A percentile compares a stretch with the other conserved stretches of the same genome.
Conservation (phyloP, 2,329 filamentous ascomycete genomes). For the Cladosporium oxysporum region DNA sequence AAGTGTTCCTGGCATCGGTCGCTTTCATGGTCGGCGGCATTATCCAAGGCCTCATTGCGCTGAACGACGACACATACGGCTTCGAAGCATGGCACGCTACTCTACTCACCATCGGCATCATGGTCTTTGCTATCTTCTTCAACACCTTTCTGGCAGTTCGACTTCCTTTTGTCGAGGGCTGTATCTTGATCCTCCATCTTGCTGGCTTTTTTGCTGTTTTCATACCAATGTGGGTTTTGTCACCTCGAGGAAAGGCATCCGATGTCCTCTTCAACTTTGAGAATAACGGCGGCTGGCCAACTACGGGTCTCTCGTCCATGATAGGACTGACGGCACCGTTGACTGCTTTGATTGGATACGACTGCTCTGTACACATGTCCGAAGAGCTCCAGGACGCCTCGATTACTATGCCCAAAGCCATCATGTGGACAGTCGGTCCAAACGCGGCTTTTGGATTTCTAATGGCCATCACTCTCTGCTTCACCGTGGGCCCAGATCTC, state of each 20-base stretch:
- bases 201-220: slow-evolving; percentile 40
- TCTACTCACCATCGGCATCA: slow-evolving; percentile 38
- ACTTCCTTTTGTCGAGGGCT: slow-evolving; percentile 34
- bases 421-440: slow-evolving; percentile 29
- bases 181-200: slow-evolving; percentile 32
- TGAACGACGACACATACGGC: slow-evolving; percentile 43
- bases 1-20: slow-evolving; percentile 45
- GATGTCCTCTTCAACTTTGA: slow-evolving; percentile 27
- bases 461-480: slow-evolving; percentile 36
- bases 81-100: slow-evolving; percentile 45
- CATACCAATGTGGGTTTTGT: slow-evolving; percentile 33
- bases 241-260: slow-evolving; percentile 24
- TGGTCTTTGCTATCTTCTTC: slow-evolving; percentile 30
- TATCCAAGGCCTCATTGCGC: slow-evolving; percentile 47
- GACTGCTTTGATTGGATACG: slow-evolving; percentile 29
- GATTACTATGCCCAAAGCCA: slow-evolving; percentile 33
- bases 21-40: slow-evolving; percentile 43
- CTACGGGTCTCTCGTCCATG: slow-evolving; percentile 35
- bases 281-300: slow-evolving; percentile 31
- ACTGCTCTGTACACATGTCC: slow-evolving; percentile 32
- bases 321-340: slow-evolving; percentile 43
- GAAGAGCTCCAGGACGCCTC: slow-evolving; percentile 36
- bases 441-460: slow-evolving; percentile 33
- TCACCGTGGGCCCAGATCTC: slow-evolving; percentile 39
- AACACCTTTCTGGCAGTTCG: slow-evolving; percentile 32